Base-by-base conservation (phyloP, 2,329 filamentous ascomycete genomes). In the Paraconiothyrium sp. region DNA sequence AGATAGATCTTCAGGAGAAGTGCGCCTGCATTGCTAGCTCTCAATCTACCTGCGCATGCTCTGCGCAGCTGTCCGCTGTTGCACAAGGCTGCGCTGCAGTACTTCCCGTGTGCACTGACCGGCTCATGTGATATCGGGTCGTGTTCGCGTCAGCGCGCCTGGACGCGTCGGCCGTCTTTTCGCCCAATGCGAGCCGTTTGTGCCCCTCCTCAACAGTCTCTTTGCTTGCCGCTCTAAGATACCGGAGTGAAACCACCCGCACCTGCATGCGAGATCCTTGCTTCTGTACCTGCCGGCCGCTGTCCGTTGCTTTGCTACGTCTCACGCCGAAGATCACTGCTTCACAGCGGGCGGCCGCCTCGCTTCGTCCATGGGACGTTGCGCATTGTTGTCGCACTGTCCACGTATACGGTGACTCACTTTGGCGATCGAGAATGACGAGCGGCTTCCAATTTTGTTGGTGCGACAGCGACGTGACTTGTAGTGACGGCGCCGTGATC, bases 91-190 rank as follows among this genome's bases (percentile, higher is more conserved):
- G 27, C 35, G 22, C 35, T 20, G n/a, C n/a, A 14, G 20, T 34
- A 34, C 46, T 48, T 54, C 39, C 43, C 50, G 35, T 43, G 59
- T 64, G 67, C 65, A 68, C 67, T 59, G 63, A 66, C 73, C 67
- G 59, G 62, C 67, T 76, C 75, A 76, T 61, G 64, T 76, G 74
- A 76, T 71, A 74, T 71, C 72, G 52, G 50, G 50, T 54, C 52
- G 52, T 55, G 24, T 34, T 46, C 52, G 73, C 70, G 73, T 69
- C 57, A 59, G 47, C 51, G 39, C 57, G 39, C 46, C 63, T 41
- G 54, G 41, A 52, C 60, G 62, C 44, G 55, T 52, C 57, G 27
- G 58, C 34, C 16, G 8, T 37, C 47, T 11, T 20, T 34, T 59
- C 55, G 43, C 34, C 54, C 60, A 58, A 63, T 57, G 30, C 46